Base-by-base conservation (phyloP, 2,329 filamentous ascomycete genomes). In the Fusarium keratoplasticum region DNA sequence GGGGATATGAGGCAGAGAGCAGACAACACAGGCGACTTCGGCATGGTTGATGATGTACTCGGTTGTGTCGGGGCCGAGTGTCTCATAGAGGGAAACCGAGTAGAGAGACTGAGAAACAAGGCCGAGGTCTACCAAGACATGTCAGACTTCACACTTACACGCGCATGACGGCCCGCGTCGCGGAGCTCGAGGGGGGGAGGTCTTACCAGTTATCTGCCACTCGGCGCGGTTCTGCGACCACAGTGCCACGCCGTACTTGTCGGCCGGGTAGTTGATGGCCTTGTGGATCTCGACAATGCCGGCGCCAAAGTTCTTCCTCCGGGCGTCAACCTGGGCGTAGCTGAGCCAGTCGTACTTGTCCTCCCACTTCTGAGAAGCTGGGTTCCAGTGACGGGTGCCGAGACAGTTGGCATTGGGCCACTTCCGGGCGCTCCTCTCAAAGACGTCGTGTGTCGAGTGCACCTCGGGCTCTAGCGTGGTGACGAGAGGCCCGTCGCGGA, bases 21-120 rank as follows among this genome's bases (percentile, higher is more conserved):
- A 92, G 72, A 93, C 91, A 42, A 98, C 90, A 78, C 92, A 94
- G 67, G 88, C 83, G 66, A 98, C 86, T 71, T 92, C 89, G 64
- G 95, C 91, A 82, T 98, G 96, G 83, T 97, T 97, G 85, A 98
- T 93, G 83, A 99, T 98, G 85, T 94, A 98, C 84, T 98, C 95
- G 66, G 94, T 95, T 3, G 95, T 91, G 76, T 98, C 94, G 14
- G 96, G 93, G 11, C 96, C 96, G 6, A 99, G 90, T 14, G 96
- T 98, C 83, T 98, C 96, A 86, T 99, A 99, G 60, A 99, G 92
- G 6, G 96, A 98, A 64, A 99, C 95, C 25, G 93, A 94, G 84
- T 89, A 98, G 33, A 98, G 90, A 9, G 93, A 90, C 83, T 98
- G 96, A 14, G 95, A 96, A 85, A 94, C 91, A 81, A 94, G 92